Base-by-base conservation (phyloP, 805 yeast species). In the Kuraishia cidri region DNA sequence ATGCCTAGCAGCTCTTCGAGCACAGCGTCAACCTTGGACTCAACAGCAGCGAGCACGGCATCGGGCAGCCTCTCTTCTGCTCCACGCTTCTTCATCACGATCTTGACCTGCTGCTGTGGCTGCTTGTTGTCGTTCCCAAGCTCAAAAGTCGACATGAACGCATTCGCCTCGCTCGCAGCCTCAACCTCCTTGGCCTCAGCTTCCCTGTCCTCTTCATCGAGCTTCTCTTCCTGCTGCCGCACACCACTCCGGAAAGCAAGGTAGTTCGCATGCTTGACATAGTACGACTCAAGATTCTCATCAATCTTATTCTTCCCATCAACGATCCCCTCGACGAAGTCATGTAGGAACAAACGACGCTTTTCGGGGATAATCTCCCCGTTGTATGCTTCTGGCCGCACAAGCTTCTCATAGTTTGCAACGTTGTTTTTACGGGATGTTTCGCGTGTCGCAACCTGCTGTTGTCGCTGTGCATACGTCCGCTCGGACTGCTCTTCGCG, bases 1-100 rank as follows among this genome's bases (percentile, higher is more conserved):
- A 70, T 56, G 2, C 80, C 82, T 30, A 75, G 47, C 35, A 60
- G 68, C 36, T 72, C 75, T 34, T 64, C 74, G 21, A 75, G 50
- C 30, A 69, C 54, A 3, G 47, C 49, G n/a, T 54, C 59, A 14
- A 73, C 52, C 37, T 62, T 63, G 1, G 44, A 42, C 21, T 54
- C 54, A 16, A 72, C 40, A 6, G 43, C 20, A 0, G 37, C 45
- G 17, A 58, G 37, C 3, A 48, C 23, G 2, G 22, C 6, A 2
- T 34, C 37, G 3, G 55, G 32, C 20, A 39, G 26, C 2, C 31
- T 43, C 11, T 42, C 44, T 19, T 25, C 14, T 24, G 17, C 15
- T 26, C 14, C 26, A 13, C 15, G 24, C 27, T 37, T 46, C 24
- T 44, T 46, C 23, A 45, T 25, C 1, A 47, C 43, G 7, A 43